Evolutionary conservation across 2,329 filamentous ascomycete species (phyloP).

Genomic region (Venturia oleaginea): DNA sequence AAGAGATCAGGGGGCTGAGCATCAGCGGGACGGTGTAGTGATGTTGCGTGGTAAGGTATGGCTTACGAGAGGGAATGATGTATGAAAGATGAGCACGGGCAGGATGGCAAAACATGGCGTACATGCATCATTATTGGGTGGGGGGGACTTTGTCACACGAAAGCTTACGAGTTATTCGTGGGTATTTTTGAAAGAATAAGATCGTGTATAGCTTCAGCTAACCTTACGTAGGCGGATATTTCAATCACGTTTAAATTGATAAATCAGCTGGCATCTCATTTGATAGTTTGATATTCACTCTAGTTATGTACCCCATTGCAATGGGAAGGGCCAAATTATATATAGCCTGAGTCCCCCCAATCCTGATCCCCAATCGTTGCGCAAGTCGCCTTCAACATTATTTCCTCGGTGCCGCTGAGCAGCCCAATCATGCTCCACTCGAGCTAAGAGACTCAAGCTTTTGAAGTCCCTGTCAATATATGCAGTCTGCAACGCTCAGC

Average conservation of each 20-base stretch:
- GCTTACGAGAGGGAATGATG: background rate
- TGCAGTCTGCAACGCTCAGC: background rate
- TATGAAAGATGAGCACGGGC: background rate
- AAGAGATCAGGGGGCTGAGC: conserved; percentile 93
- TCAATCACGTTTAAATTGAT: background rate
- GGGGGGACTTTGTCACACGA: background rate
- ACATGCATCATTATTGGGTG: background rate
- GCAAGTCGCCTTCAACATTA: too few species aligned
- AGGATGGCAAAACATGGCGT: background rate
- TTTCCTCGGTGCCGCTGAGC: background rate
- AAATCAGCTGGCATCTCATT: background rate
- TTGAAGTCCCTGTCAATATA: background rate
- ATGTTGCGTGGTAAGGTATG: background rate
- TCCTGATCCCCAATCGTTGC: background rate
- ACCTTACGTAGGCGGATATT: background rate
- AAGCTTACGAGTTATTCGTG: background rate
- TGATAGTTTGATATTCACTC: background rate
- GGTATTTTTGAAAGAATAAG: background rate
- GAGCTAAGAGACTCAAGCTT: background rate
- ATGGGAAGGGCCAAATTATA: background rate
- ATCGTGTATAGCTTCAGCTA: background rate
- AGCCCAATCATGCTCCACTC: background rate
- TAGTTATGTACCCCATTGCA: background rate
- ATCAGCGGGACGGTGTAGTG: conserved; percentile 55
- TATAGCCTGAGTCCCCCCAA: background rate